A percentile compares a stretch with the other conserved stretches of the same genome.
These are phyloP conservation scores for Amaranthus palmeri DNA, from an alignment of 148 eudicot genomes.

Conservation along the genomic window DNA sequence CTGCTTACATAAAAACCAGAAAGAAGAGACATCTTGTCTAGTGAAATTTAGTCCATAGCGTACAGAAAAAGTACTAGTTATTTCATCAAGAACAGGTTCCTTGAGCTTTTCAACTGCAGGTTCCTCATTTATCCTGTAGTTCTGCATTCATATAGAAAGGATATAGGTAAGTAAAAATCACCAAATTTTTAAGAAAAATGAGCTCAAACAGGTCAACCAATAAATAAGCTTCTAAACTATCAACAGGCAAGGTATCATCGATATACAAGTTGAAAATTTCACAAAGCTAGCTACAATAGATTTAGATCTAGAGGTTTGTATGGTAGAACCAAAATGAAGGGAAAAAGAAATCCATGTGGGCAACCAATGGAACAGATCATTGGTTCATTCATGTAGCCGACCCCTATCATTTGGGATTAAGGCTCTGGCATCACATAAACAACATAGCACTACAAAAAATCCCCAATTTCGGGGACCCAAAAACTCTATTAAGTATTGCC, in stretches of 20 bases:
- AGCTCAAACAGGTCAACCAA: background rate
- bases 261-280: background rate
- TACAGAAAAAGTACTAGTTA: constrained; percentile 41
- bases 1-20: constrained; percentile 97
- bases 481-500: background rate
- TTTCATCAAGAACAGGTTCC: constrained; percentile 70
- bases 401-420: no score
- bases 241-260: background rate
- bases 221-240: background rate
- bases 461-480: background rate
- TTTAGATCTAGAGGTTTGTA: no score
- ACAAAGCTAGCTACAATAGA: background rate
- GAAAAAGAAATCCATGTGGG: no score
- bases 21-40: constrained; percentile 62
- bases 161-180: background rate
- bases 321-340: no score
- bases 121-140: constrained; percentile 62
- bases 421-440: background rate
- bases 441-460: background rate
- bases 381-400: no score
- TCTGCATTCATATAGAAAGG: constrained; percentile 37
- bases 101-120: constrained; percentile 77
- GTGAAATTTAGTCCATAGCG: constrained; percentile 81
- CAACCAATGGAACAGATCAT: no score
- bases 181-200: background rate